Evolutionary conservation across 495 filamentous ascomycete genomes (phyloP).

Genomic region (Aspergillus panamensis): DNA sequence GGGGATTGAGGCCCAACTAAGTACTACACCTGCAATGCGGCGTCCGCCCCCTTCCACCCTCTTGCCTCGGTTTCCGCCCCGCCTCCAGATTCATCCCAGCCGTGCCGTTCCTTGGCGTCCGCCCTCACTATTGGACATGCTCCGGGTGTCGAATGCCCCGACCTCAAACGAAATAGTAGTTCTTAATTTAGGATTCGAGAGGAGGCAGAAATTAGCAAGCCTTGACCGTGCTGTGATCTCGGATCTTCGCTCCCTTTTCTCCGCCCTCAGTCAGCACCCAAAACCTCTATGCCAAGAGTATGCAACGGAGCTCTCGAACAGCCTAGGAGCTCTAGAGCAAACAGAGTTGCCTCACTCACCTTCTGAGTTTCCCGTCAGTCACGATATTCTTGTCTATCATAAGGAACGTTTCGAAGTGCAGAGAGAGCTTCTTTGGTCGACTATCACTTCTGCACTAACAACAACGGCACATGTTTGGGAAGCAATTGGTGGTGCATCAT

Average conservation of each 20-base stretch:
- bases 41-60: not conserved
- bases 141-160: not conserved
- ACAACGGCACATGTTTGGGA: not conserved
- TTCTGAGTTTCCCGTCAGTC: not conserved
- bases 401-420: not conserved
- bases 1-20: constrained; percentile 4
- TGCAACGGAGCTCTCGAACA: constrained; percentile 9
- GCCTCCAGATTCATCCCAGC: not conserved
- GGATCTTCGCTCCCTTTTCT: constrained; percentile 9
- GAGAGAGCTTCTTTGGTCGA: not conserved
- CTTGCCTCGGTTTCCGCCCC: not conserved
- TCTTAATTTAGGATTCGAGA: constrained; percentile 1
- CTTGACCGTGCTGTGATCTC: not conserved
- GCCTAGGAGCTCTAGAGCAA: constrained; percentile 11
- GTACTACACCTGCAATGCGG: constrained; percentile 6
- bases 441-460: not conserved
- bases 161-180: not conserved
- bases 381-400: not conserved
- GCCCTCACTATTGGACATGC: not conserved
- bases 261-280: not conserved
- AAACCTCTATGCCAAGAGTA: constrained; percentile 4
- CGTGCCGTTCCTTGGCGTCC: not conserved
- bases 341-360: constrained; percentile 1
- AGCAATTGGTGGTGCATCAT: not conserved
- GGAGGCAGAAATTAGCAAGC: not conserved